Percentiles rank a stretch among this genome's conserved stretches.
Evolutionary conservation across 768 basidiomycete species (phyloP).

Genomic region (Leccinellum rugosiceps): DNA sequence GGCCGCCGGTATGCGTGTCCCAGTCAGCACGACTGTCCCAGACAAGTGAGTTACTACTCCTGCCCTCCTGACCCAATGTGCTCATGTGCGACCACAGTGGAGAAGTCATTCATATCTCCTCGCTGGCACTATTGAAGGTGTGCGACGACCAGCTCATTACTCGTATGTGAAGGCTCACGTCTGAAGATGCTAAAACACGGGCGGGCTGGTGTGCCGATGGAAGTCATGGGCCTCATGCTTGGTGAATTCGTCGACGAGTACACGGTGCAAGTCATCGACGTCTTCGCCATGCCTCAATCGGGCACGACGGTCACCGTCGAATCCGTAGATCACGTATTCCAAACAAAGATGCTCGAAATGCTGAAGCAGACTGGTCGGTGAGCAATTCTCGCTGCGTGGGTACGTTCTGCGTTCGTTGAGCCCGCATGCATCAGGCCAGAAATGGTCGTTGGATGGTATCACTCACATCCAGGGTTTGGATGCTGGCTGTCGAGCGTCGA

Average conservation of each 20-base stretch:
- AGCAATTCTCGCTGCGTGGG: conserved; percentile 27
- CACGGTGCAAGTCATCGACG: conserved; percentile 90
- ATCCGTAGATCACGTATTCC: conserved; percentile 98
- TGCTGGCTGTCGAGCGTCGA: conserved; percentile 99
- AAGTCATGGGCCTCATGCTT: conserved; percentile 98
- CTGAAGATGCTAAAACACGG: conserved; percentile 98
- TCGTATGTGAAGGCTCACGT: conserved; percentile 1
- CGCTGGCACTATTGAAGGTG: conserved; percentile 94
- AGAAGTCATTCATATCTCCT: conserved; percentile 96
- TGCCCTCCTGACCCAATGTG: background rate
- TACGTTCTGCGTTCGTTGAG: conserved; percentile 2
- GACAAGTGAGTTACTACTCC: conserved; percentile 60
- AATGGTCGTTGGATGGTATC: conserved; percentile 99
- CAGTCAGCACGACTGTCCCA: conserved; percentile 55
- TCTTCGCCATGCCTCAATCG: conserved; percentile 98
- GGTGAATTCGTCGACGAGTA: conserved; percentile 99
- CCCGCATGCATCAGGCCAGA: conserved; percentile 61
- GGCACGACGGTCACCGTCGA: conserved; percentile 98
- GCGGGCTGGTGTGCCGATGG: conserved; percentile 97
- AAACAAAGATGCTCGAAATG: conserved; percentile 98
- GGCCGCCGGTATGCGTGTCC: conserved; percentile 37
- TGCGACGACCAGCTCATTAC: conserved; percentile 9
- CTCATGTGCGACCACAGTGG: conserved; percentile 46
- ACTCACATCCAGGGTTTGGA: conserved; percentile 99
- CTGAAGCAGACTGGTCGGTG: conserved; percentile 97